Evolutionary conservation across 768 basidiomycete genomes (phyloP).

Genomic region (Melanogaster broomeanus): DNA sequence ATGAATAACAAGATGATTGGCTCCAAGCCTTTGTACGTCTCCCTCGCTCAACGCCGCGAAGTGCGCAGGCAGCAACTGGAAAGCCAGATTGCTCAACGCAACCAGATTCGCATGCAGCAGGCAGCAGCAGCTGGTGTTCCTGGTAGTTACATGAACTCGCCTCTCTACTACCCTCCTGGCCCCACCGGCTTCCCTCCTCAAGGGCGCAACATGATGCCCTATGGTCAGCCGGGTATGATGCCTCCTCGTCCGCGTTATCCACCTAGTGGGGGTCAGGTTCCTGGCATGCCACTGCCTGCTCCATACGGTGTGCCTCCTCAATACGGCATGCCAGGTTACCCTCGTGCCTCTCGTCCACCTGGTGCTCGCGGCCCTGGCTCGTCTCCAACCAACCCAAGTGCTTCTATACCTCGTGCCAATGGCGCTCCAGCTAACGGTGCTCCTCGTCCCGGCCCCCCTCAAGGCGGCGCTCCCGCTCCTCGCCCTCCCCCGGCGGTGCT

Average conservation of each 20-base stretch:
- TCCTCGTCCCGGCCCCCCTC: constrained; percentile 47
- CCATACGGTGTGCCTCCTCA: constrained; percentile 76
- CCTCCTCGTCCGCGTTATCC: constrained; percentile 86
- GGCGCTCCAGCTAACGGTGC: constrained; percentile 58
- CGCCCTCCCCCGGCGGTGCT: constrained; percentile 46
- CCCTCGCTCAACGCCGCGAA: constrained; percentile 97
- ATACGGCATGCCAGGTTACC: constrained; percentile 72
- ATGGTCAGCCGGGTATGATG: constrained; percentile 86
- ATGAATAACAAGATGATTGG: constrained; percentile 99
- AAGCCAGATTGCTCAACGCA: constrained; percentile 97
- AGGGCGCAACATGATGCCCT: constrained; percentile 69
- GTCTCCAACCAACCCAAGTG: constrained; percentile 66
- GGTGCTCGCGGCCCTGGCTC: constrained; percentile 67
- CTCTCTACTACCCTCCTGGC: constrained; percentile 78
- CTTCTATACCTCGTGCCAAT: constrained; percentile 64
- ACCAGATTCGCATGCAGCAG: constrained; percentile 94
- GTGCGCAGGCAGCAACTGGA: constrained; percentile 98
- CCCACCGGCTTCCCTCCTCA: constrained; percentile 77
- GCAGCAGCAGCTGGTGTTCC: constrained; percentile 84
- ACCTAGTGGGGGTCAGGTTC: constrained; percentile 65
- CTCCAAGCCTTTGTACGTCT: constrained; percentile 97
- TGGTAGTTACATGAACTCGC: constrained; percentile 42
- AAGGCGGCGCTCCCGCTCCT: constrained; percentile 43
- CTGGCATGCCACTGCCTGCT: constrained; percentile 78
- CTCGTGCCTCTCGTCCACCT: constrained; percentile 60